These are phyloP conservation scores for Sporothrix brasiliensis DNA, from an alignment of 2,329 filamentous ascomycete genomes.

Conservation along the genomic window DNA sequence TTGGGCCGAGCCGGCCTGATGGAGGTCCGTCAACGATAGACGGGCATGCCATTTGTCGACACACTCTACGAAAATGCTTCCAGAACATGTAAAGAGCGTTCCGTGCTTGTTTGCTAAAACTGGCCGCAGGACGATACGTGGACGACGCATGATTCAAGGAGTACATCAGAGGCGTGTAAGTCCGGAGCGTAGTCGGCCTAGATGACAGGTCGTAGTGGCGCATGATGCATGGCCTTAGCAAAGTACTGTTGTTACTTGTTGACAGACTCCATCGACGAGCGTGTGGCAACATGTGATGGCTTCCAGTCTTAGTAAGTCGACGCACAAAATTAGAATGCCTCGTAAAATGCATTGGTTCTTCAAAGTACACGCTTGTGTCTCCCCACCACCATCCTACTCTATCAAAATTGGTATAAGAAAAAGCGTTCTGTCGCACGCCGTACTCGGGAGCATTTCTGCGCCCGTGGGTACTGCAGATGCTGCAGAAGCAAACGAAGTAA, in stretches of 20 bases:
- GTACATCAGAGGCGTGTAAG: not conserved
- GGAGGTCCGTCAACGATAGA: too few relatives aligned
- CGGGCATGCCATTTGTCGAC: too few relatives aligned
- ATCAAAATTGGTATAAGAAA: conserved; percentile 4
- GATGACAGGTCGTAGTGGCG: not conserved
- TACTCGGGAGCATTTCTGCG: not conserved
- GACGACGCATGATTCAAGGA: too few relatives aligned
- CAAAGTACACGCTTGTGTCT: not conserved
- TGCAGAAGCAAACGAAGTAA: not conserved
- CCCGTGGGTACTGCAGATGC: not conserved
- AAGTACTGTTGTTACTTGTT: too few relatives aligned
- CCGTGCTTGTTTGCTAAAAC: too few relatives aligned
- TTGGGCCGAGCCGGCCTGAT: too few relatives aligned
- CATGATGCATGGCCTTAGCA: not conserved
- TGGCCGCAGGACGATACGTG: too few relatives aligned
- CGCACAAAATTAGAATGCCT: not conserved
- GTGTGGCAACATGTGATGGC: not conserved
- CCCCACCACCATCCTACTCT: not conserved
- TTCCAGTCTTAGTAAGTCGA: not conserved
- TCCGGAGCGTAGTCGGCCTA: not conserved
- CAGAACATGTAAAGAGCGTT: too few relatives aligned
- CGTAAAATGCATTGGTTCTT: not conserved
- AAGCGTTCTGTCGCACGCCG: not conserved
- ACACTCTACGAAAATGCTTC: too few relatives aligned
- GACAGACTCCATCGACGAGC: too few relatives aligned